Base-by-base conservation (phyloP, 768 basidiomycete genomes). In the Lentinus brumalis region DNA sequence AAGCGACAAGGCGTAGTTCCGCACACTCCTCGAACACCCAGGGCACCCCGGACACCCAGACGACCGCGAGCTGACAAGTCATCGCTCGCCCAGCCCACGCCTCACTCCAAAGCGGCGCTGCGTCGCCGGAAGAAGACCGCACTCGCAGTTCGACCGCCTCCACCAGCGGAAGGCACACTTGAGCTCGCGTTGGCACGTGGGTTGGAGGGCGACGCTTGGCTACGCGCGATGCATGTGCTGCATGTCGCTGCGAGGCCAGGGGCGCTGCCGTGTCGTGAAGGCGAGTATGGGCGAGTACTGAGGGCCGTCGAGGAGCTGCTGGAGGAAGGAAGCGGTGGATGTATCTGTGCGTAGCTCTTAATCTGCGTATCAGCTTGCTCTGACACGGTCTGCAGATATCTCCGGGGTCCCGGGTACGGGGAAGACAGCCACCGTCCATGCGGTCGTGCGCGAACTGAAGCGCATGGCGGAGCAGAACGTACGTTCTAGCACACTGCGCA, bases 381-480 rank as follows among this genome's bases (percentile, higher is more conserved):
- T n/a, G 3, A 14, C 1, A 14, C 21, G 55, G 16, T 9, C 30
- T 60, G 15, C 56, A 98, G 96, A 98, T 74, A 97, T 98, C 50
- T 95, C 96, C 7, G 96, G 97, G 9, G 94, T 98, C 7, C 97
- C 96, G n/a, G 96, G 97, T 7, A 98, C 96, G 2, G 96, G 97
- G 9, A 99, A 98, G 76, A 99, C 97, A 0, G 97, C 97, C 0
- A 98, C 97, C 0, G 95, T 98, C 0, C 96, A 98, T 67, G 91
- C 91, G 0, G 89, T 97, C 29, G 85, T 98, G 35, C 83, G 92
- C 40, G 92, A 96, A 70, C 80, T 98, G 11, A 95, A 93, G 70
- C 81, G 88, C 41, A 92, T 96, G 86, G 95, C 95, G 1, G 83
- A 90, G 70, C 81, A 85, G 56, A 87, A 85, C 64, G 93, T 94